Evolutionary conservation across 805 yeast genomes (phyloP).

Genomic region (Wickerhamiella occidentalis): DNA sequence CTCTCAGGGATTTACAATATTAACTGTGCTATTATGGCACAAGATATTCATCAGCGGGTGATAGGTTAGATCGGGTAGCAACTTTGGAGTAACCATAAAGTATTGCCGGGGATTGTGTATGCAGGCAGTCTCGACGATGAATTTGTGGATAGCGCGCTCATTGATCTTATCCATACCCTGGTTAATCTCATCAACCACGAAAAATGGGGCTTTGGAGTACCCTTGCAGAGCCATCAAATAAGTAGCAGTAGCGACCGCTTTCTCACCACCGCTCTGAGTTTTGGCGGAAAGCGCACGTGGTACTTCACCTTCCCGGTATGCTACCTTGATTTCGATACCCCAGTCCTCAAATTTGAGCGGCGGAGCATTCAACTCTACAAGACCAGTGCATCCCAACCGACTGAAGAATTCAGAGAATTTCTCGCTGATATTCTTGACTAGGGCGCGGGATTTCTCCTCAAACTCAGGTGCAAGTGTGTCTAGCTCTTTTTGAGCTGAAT

Average conservation of each 20-base stretch:
- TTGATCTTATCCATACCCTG: constrained; percentile 97
- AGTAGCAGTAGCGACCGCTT: constrained; percentile 87
- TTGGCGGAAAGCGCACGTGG: constrained; percentile 65
- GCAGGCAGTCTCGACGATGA: constrained; percentile 79
- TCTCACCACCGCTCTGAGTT: constrained; percentile 94
- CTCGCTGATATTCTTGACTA: constrained; percentile 35
- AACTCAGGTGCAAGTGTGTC: constrained; percentile 3
- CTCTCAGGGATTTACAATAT: background rate
- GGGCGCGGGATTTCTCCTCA: background rate
- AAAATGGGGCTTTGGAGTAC: constrained; percentile 73
- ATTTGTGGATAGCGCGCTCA: constrained; percentile 73
- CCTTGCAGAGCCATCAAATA: constrained; percentile 87
- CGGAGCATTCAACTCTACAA: constrained; percentile 42
- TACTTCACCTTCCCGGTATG: constrained; percentile 69
- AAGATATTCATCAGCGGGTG: constrained; percentile 68
- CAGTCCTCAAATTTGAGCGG: constrained; percentile 47
- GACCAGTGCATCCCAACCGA: constrained; percentile 80
- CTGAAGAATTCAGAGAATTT: constrained; percentile 57
- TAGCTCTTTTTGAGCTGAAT: constrained; percentile 2
- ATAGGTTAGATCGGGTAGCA: constrained; percentile 64
- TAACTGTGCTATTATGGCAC: constrained; percentile 3
- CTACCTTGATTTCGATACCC: constrained; percentile 73
- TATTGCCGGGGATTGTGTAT: constrained; percentile 57
- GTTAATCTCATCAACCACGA: constrained; percentile 95
- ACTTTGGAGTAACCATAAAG: constrained; percentile 85